Evolutionary conservation across 1,284 basidiomycete species (phyloP), one percentile per base, ranked within the genome.

Genomic region (Ceratorhiza oryzae-sativae): DNA sequence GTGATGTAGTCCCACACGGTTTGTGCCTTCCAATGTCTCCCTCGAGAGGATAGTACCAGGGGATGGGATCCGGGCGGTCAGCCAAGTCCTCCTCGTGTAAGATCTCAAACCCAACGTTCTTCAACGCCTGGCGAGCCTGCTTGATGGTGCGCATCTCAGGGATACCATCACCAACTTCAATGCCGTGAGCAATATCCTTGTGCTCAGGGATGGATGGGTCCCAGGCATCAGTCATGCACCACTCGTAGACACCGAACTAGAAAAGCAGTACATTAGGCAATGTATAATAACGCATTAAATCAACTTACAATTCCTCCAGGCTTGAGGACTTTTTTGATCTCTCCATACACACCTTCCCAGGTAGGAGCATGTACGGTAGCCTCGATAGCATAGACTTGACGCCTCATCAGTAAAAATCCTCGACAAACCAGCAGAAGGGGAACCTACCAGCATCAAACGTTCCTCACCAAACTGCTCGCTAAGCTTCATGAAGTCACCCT

Each of bases 161-260:
- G 78, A 99, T 98, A 76, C 97, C 97, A 80, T 97, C 95, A 55
- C 97, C 97, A 70, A 98, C 84, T 80, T 95, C 94, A 75, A 96
- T 90, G 71, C 86, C 89, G 84, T 98, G 95, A 20, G 94, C 93
- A 74, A 99, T 90, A 72, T 88, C 87, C 84, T 96, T 96, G 87
- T 99, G 97, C 75, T 88, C 82, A 18, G 95, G 92, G 81, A 87
- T 92, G 13, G 89, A 88, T 1, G 93, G 86, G 80, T 99, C 93
- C 92, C 94, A 99, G 10, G 81, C 81, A 80, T 98, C 96, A 58
- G 97, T 98, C 96, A 99, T 98, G 82, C 90, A 92, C 97, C 97
- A 99, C 80, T 98, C 97, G 83, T 98, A 98, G 53, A 98, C 91
- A 79, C 95, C 96, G 80, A 98, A 98, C 92, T 95, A 73, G 46